Conservation (phyloP, 768 basidiomycete genomes). For the Boletus barrowsii region DNA sequence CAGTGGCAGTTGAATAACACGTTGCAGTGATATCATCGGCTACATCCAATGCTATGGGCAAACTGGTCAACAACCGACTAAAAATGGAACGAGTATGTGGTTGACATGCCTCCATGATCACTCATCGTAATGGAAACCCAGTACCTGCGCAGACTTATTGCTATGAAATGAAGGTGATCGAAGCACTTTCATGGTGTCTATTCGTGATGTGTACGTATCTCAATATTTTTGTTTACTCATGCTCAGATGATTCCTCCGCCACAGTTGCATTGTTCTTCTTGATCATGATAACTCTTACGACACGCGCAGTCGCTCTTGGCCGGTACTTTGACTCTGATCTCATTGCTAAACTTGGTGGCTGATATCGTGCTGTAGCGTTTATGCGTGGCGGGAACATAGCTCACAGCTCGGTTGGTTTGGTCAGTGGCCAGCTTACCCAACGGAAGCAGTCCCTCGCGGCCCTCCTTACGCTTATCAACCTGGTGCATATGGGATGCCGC, state of each 20-base stretch:
- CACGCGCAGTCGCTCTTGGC: conserved; percentile 32
- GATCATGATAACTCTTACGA: conserved; percentile 56
- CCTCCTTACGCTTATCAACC: conserved; percentile 32
- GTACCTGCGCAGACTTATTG: conserved; percentile 59
- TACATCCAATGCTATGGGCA: conserved; percentile 55
- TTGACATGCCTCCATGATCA: not conserved
- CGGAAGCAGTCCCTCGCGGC: conserved; percentile 23
- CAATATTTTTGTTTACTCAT: not conserved
- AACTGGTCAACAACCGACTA: conserved; percentile 46
- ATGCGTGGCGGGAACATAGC: conserved; percentile 35
- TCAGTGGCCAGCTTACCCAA: conserved; percentile 59
- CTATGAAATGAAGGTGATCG: conserved; percentile 76
- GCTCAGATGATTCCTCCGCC: not conserved
- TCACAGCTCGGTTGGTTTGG: conserved; percentile 75
- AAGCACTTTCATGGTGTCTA: conserved; percentile 75
- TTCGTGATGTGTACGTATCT: conserved; percentile 49
- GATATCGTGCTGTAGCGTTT: conserved; percentile 12
- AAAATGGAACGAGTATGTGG: conserved; percentile 51
- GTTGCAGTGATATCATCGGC: conserved; percentile 66
- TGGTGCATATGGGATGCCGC: conserved; percentile 10
- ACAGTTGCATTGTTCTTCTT: conserved; percentile 48
- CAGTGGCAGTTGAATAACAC: conserved; percentile 1
- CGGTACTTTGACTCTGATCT: conserved; percentile 18
- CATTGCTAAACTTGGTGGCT: not conserved
- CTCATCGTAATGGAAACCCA: conserved; percentile 27